Evolutionary conservation across 1,284 basidiomycete genomes (phyloP), one percentile per base, ranked within the genome.

Genomic region (Papiliotrema nemorosa): DNA sequence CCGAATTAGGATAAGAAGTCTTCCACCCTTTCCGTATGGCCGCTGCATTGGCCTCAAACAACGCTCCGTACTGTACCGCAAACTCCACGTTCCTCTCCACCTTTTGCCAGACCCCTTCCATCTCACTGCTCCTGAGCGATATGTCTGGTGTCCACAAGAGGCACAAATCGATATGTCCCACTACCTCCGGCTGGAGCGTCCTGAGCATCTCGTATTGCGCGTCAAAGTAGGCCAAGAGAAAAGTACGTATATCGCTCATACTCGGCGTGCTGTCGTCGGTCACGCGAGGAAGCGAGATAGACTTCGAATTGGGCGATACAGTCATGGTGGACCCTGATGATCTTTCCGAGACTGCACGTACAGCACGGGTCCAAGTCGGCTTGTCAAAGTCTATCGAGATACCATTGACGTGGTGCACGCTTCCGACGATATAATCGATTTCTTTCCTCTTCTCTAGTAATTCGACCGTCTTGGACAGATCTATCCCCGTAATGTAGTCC

Each of bases 11-110:
- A 74, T 96, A 97, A 3, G 87, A 81, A 6, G 84, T 82, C 20
- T 74, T 65, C 94, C 96, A 98, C 2, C 86, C 84, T 71, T 98
- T 98, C 57, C 91, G 77, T 62, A 97, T 85, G 4, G 92, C 90
- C 5, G 96, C 89, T 12, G 90, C 86, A 66, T 96, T 97, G 47
- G 89, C 78, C 73, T 99, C 94, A 67, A 98, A 97, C 50, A 97
- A 72, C 4, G 89, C 93, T 0, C 93, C 94, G 71, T 97, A 97
- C 18, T 66, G 76, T 9, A 86, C 78, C 0, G 85, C 92, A 53
- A 78, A 86, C 24, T 70, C 66, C 52, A 98, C 76, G 69, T 98
- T 98, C 53, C 91, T 76, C 65, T 82, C 77, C 26, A 92, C 76
- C 66, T 82, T 84, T 29, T 76, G 69, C 81, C 83, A 86, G 9